These are phyloP conservation scores for Colletotrichum sidae DNA, from an alignment of 2,329 filamentous ascomycete species.

Conservation along the genomic window DNA sequence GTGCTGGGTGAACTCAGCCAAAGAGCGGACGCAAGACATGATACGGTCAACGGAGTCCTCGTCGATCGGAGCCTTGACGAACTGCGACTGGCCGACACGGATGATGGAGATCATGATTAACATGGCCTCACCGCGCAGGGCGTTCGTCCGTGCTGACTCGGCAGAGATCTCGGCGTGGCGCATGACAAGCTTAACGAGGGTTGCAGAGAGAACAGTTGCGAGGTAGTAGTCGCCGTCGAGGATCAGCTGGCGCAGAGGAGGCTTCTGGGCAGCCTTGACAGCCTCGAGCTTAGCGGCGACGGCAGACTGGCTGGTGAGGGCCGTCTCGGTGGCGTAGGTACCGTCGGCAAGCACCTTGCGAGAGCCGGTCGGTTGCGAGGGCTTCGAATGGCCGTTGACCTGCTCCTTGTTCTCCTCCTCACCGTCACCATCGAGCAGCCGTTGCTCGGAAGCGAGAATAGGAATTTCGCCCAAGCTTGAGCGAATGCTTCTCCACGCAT, in stretches of 20 bases:
- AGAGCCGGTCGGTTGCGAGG: constrained; percentile 82
- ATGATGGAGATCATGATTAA: constrained; percentile 99
- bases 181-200: constrained; percentile 97
- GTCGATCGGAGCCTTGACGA: constrained; percentile 96
- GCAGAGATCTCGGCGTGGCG: constrained; percentile 93
- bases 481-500: constrained; percentile 96
- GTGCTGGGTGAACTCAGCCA: constrained; percentile 89
- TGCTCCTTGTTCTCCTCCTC: constrained; percentile 71
- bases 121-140: constrained; percentile 96
- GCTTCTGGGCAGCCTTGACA: constrained; percentile 96
- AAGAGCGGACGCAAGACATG: constrained; percentile 94
- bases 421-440: constrained; percentile 87
- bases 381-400: constrained; percentile 83
- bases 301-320: constrained; percentile 91
- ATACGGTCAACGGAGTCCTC: constrained; percentile 98
- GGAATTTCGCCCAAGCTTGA: constrained; percentile 96
- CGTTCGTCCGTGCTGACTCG: constrained; percentile 89
- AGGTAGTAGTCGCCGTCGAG: constrained; percentile 98
- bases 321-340: constrained; percentile 97
- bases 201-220: constrained; percentile 93
- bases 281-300: constrained; percentile 93
- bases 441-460: constrained; percentile 93
- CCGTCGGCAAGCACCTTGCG: constrained; percentile 94
- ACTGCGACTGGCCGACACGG: constrained; percentile 97
- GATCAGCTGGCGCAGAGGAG: constrained; percentile 92